phyloP scores from a whole-genome alignment of 1,139 yeast genomes.

The Hyphopichia fennica region DNA sequence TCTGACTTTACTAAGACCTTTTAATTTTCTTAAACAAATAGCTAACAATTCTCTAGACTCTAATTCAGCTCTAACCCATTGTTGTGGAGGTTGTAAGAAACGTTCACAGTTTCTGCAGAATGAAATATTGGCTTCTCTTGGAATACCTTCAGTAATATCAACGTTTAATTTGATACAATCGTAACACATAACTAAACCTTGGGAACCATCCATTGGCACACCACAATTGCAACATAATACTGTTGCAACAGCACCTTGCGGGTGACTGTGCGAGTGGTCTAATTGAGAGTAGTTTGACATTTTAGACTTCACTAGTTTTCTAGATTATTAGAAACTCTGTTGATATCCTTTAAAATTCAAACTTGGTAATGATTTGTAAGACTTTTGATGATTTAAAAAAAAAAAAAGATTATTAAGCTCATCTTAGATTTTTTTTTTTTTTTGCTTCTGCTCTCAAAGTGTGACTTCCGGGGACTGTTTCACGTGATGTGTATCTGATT shows the following conservation, averaged over 20 bases:
- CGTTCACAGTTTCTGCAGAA: constrained; percentile 98
- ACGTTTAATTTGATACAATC: constrained; percentile 94
- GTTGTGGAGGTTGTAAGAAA: constrained; percentile 89
- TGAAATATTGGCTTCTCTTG: constrained; percentile 88
- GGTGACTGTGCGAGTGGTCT: constrained; percentile 22
- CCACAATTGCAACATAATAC: constrained; percentile 99
- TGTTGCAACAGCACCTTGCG: constrained; percentile 58
- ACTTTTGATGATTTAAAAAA: not conserved
- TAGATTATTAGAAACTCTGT: too few relatives aligned
- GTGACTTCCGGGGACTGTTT: too few relatives aligned
- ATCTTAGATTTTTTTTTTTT: not conserved
- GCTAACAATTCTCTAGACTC: constrained; percentile 94
- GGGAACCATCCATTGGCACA: constrained; percentile 94
- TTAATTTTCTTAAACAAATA: constrained; percentile 80
- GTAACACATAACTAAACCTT: constrained; percentile 93
- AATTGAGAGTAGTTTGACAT: constrained; percentile 57
- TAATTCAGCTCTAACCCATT: constrained; percentile 88
- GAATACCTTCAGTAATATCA: constrained; percentile 94
- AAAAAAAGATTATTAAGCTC: not conserved
- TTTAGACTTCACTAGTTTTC: not conserved
- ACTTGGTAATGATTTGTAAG: not conserved
- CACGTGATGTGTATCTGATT: too few relatives aligned
- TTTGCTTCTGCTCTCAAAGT: not conserved
- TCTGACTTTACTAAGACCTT: constrained; percentile 85
- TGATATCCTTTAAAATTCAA: not conserved